phyloP scores from a whole-genome alignment of 116 monocot species.

The Papilionanthe hybrid region DNA sequence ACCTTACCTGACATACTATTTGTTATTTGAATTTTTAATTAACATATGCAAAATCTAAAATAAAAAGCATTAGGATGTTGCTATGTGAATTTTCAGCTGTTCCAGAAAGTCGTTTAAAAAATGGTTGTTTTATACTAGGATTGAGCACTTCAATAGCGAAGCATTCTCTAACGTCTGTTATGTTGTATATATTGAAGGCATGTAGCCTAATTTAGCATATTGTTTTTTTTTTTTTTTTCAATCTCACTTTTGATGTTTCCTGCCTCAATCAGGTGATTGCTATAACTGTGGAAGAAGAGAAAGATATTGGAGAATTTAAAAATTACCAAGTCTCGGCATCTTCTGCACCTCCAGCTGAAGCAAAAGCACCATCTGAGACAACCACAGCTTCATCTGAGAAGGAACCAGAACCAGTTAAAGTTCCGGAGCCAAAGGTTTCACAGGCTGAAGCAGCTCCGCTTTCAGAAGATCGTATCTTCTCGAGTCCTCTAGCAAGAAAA shows the following conservation, averaged over 20 bases:
- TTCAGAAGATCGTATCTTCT: constrained; percentile 63
- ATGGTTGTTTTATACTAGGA: no score
- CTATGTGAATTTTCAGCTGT: no score
- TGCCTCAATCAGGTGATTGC: constrained; percentile 60
- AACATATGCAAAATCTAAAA: no score
- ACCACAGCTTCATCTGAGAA: constrained; percentile 28
- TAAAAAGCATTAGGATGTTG: no score
- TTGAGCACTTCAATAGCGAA: no score
- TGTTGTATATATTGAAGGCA: no score
- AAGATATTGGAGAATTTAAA: constrained; percentile 77
- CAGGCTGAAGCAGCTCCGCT: constrained; percentile 34
- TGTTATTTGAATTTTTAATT: no score
- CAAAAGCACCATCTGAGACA: constrained; percentile 32
- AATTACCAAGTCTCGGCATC: constrained; percentile 59
- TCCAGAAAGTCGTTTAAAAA: no score
- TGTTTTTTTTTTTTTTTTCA: neutral
- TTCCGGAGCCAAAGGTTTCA: constrained; percentile 37
- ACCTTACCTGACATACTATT: no score
- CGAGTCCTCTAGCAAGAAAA: constrained; percentile 89
- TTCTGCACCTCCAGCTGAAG: constrained; percentile 27
- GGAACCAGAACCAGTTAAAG: constrained; percentile 27
- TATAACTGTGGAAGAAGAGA: constrained; percentile 88
- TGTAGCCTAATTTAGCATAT: no score
- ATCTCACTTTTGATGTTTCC: neutral
- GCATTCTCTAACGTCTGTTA: no score